Percentiles rank a stretch among this genome's conserved stretches.
These are phyloP conservation scores for Fistulifera pelliculosa DNA, from an alignment of 108 stramenopile genomes.

Conservation along the genomic window DNA sequence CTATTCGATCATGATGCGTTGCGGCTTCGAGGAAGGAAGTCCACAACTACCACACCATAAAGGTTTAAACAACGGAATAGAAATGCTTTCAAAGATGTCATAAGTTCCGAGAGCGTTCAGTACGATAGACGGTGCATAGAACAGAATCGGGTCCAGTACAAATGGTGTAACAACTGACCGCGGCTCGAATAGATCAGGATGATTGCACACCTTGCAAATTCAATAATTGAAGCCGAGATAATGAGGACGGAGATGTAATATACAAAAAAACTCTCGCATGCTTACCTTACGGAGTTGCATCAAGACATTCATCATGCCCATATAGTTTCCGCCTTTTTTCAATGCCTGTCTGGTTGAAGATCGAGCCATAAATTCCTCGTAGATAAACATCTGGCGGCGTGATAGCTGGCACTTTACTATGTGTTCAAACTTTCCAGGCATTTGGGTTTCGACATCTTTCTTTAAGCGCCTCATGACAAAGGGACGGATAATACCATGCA, in stretches of 20 bases:
- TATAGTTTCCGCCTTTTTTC: constrained; percentile 80
- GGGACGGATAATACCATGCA: constrained; percentile 96
- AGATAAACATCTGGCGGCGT: constrained; percentile 89
- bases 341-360: constrained; percentile 87
- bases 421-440: constrained; percentile 96
- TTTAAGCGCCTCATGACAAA: constrained; percentile 94
- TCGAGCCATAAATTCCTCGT: constrained; percentile 97
- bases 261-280: too few relatives aligned
- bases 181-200: constrained; percentile 98
- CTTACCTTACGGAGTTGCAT: constrained; percentile 92
- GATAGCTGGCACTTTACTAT: constrained; percentile 89
- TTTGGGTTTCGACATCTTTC: constrained; percentile 93
- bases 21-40: constrained; percentile 32
- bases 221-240: too few relatives aligned
- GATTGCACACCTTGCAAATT: constrained; percentile 86
- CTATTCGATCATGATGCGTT: constrained; percentile 30
- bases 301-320: constrained; percentile 99
- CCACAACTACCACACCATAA: constrained; percentile 55
- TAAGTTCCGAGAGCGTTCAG: constrained; percentile 18
- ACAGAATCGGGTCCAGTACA: constrained; percentile 48
- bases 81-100: constrained; percentile 29
- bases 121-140: constrained; percentile 34
- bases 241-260: too few relatives aligned
- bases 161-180: constrained; percentile 90
- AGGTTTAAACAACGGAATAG: constrained; percentile 28